These are phyloP conservation scores for Leavenworthia alabamica DNA, from an alignment of 345 rosid species.

Conservation along the genomic window DNA sequence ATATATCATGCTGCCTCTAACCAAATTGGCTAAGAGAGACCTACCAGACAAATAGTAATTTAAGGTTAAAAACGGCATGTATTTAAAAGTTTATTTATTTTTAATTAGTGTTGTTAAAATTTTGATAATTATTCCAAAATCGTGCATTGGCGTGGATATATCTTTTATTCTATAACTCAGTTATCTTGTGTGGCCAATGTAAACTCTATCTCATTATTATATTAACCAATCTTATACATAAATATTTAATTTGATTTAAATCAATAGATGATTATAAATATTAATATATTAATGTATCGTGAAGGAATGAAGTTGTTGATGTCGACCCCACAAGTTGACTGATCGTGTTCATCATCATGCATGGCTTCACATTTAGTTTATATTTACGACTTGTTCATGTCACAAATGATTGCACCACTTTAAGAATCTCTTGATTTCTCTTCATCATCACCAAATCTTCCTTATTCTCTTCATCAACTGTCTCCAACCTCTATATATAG, in stretches of 20 bases:
- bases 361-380: constrained; percentile 20
- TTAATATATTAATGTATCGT: constrained; percentile 16
- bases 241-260: too few relatives aligned
- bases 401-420: too few relatives aligned
- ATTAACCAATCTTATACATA: too few relatives aligned
- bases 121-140: constrained; percentile 12
- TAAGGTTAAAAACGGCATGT: constrained; percentile 26
- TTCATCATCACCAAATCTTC: too few relatives aligned
- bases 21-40: constrained; percentile 12
- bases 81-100: not conserved
- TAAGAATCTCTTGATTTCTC: too few relatives aligned
- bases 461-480: too few relatives aligned
- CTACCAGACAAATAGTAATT: constrained; percentile 6
- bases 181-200: constrained; percentile 31
- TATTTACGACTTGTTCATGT: too few relatives aligned
- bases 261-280: not conserved
- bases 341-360: constrained; percentile 35
- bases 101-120: not conserved
- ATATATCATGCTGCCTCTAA: constrained; percentile 24
- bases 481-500: too few relatives aligned
- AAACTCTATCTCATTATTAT: too few relatives aligned
- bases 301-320: constrained; percentile 23
- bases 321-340: constrained; percentile 36
- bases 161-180: too few relatives aligned
- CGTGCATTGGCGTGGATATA: too few relatives aligned